phyloP scores from a whole-genome alignment of 2,329 filamentous ascomycete species.

The Calycina marina region DNA sequence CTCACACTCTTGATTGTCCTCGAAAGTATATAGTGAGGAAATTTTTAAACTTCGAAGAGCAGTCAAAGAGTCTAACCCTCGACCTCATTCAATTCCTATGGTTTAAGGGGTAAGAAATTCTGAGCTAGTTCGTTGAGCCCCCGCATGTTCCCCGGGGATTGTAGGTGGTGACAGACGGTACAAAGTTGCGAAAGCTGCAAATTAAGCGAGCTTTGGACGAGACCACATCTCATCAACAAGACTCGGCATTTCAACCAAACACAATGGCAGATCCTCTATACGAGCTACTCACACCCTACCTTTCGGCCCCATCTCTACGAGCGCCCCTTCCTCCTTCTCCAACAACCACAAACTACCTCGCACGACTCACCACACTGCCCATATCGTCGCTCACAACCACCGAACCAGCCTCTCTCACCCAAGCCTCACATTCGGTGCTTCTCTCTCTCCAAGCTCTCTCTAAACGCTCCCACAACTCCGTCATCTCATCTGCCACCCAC shows the following conservation, averaged over 20 bases:
- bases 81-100: no score
- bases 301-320: conserved; percentile 30
- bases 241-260: background rate
- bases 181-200: no score
- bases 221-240: background rate
- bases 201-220: no score
- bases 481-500: conserved; percentile 68
- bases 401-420: conserved; percentile 68
- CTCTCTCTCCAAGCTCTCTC: conserved; percentile 77
- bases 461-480: conserved; percentile 73
- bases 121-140: no score
- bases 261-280: conserved; percentile 59
- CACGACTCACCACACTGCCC: conserved; percentile 61
- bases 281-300: conserved; percentile 53
- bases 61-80: no score
- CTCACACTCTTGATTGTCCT: no score
- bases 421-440: conserved; percentile 65
- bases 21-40: no score
- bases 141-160: no score
- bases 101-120: no score
- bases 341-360: conserved; percentile 55
- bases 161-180: no score
- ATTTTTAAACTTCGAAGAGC: no score
- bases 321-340: conserved; percentile 24
- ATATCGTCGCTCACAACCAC: conserved; percentile 56